These are phyloP conservation scores for Musa beccarii DNA, from an alignment of 176 grass and related monocot species.

Conservation along the genomic window DNA sequence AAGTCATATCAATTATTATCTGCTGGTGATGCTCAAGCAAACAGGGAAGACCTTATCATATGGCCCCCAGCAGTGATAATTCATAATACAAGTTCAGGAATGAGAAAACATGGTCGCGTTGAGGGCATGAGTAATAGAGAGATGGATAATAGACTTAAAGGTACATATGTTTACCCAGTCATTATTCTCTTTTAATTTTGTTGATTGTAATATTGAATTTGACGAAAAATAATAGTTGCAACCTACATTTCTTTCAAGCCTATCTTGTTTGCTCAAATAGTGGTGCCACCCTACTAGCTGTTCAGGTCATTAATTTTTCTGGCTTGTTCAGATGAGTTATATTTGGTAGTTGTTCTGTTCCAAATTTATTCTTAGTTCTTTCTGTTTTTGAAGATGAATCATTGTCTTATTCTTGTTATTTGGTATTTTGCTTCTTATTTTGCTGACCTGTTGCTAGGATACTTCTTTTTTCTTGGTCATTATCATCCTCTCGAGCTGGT, in stretches of 20 bases:
- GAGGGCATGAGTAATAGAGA: constrained; percentile 96
- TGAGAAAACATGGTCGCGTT: constrained; percentile 69
- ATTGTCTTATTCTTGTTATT: background rate
- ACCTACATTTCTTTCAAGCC: background rate
- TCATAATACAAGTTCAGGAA: constrained; percentile 75
- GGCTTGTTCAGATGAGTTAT: background rate
- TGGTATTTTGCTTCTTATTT: background rate
- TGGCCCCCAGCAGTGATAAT: constrained; percentile 90
- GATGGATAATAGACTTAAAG: constrained; percentile 96
- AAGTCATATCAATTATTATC: constrained; percentile 81
- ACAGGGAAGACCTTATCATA: constrained; percentile 86
- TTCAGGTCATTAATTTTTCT: background rate
- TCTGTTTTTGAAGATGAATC: background rate
- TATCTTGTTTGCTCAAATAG: background rate
- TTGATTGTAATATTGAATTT: constrained; percentile 5
- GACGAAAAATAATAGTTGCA: constrained; percentile 4
- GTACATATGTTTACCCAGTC: constrained; percentile 38
- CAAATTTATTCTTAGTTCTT: background rate
- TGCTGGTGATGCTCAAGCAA: constrained; percentile 68
- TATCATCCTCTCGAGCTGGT: background rate
- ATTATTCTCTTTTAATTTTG: constrained; percentile 12
- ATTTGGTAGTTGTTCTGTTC: too few relatives aligned
- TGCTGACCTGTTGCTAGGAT: background rate
- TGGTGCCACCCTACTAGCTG: background rate
- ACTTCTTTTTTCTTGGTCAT: background rate